Evolutionary conservation across 768 basidiomycete species (phyloP).

Genomic region (Suillus ampliporus): DNA sequence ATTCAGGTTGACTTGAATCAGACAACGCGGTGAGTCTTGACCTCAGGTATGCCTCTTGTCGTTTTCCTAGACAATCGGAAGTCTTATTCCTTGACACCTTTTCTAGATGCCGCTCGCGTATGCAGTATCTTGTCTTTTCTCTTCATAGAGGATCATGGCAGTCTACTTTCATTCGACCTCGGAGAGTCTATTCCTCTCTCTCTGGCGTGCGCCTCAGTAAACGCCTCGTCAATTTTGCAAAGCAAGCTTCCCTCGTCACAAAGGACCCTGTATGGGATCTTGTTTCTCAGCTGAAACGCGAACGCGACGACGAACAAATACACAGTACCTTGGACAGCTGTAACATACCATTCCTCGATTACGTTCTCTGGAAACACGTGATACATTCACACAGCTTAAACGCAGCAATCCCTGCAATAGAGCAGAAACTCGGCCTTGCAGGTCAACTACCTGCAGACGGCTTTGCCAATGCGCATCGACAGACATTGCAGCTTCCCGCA

Average conservation of each 20-base stretch:
- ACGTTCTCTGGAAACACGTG: constrained; percentile 44
- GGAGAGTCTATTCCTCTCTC: constrained; percentile 23
- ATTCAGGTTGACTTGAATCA: neutral
- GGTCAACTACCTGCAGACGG: constrained; percentile 1
- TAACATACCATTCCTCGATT: constrained; percentile 44
- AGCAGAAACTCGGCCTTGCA: constrained; percentile 10
- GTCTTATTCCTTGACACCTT: constrained; percentile 14
- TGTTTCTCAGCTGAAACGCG: constrained; percentile 38
- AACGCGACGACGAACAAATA: constrained; percentile 11
- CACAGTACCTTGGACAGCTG: constrained; percentile 36
- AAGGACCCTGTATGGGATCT: constrained; percentile 50
- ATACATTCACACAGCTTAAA: constrained; percentile 42
- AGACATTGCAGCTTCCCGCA: constrained; percentile 38
- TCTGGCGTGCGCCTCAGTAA: constrained; percentile 28
- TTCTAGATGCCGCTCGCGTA: constrained; percentile 22
- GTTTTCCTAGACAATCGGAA: neutral
- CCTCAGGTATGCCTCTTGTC: constrained; percentile 12
- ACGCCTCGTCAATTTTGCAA: constrained; percentile 32
- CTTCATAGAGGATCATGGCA: constrained; percentile 9
- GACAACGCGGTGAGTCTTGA: neutral
- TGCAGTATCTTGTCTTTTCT: constrained; percentile 26
- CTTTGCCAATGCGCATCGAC: neutral
- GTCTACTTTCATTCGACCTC: neutral
- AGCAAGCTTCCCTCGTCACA: constrained; percentile 41
- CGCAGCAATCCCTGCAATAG: constrained; percentile 32